Conservation (phyloP, 495 filamentous ascomycete genomes). For the Clavariopsis aquatica region DNA sequence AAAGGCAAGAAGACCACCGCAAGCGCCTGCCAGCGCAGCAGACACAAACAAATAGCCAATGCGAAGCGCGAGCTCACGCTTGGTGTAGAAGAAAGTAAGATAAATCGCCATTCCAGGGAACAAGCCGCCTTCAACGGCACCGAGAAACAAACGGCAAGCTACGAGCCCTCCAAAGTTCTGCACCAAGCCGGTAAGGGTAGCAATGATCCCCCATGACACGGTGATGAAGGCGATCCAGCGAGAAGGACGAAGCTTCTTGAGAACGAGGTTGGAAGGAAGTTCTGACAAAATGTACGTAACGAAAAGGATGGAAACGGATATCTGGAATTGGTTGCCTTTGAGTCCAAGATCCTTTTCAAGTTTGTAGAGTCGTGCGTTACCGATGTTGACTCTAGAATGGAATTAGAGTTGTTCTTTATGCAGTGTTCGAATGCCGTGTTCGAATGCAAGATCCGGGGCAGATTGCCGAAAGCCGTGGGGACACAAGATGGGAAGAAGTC, state of each 20-base stretch:
- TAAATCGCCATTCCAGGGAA: conserved; percentile 62
- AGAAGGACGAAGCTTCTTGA: conserved; percentile 65
- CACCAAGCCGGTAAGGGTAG: conserved; percentile 66
- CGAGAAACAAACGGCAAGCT: conserved; percentile 57
- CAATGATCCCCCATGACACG: conserved; percentile 69
- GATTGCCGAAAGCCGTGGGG: not conserved
- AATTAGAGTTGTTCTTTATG: conserved; percentile 18
- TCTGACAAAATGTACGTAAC: conserved; percentile 65
- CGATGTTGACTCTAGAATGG: conserved; percentile 65
- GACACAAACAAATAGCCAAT: conserved; percentile 76
- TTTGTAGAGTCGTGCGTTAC: conserved; percentile 69
- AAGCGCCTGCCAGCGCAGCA: conserved; percentile 73
- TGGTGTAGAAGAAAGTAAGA: conserved; percentile 74
- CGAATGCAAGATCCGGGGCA: no score
- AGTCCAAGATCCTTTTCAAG: conserved; percentile 68
- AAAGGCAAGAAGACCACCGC: conserved; percentile 74
- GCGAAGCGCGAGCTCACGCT: conserved; percentile 70
- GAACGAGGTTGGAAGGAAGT: conserved; percentile 63
- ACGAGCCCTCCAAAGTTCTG: conserved; percentile 59
- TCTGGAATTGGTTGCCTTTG: conserved; percentile 65
- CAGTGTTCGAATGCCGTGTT: not conserved
- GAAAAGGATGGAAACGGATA: conserved; percentile 70
- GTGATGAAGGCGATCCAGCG: conserved; percentile 68
- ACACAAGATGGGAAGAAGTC: not conserved
- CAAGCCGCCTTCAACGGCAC: conserved; percentile 61